Conservation (phyloP, 306 rosid species). For the Castanospermum australe region DNA sequence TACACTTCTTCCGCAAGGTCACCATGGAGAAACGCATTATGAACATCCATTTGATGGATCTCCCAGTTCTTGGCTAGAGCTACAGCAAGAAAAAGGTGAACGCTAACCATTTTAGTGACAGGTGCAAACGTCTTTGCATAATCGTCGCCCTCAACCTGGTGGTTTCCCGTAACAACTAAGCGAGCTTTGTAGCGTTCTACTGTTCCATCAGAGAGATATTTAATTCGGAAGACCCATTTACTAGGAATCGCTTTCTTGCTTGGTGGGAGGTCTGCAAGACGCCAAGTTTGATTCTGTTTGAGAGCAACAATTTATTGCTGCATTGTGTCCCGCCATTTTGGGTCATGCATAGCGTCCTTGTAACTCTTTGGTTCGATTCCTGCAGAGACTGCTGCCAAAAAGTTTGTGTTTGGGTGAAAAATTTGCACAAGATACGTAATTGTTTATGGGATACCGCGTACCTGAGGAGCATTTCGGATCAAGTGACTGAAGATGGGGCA, state of each 20-base stretch:
- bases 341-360: too few species aligned
- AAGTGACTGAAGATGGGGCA: too few species aligned
- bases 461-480: too few species aligned
- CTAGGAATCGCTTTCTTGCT: not conserved
- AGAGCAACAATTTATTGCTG: not conserved
- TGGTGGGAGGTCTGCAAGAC: too few species aligned
- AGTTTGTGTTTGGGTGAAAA: too few species aligned
- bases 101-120: not conserved
- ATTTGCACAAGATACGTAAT: too few species aligned
- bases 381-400: too few species aligned
- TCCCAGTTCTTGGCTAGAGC: not conserved
- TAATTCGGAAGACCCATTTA: not conserved
- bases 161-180: not conserved
- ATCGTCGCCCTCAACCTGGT: not conserved
- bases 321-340: not conserved
- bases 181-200: not conserved
- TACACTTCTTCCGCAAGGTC: not conserved
- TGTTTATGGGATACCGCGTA: not conserved
- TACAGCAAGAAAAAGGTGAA: not conserved
- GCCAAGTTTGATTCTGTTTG: not conserved
- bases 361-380: too few species aligned
- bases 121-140: not conserved
- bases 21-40: not conserved
- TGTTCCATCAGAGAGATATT: not conserved
- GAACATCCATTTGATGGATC: not conserved